These are phyloP conservation scores for Salix exigua DNA, from an alignment of 345 rosid species.

Conservation along the genomic window DNA sequence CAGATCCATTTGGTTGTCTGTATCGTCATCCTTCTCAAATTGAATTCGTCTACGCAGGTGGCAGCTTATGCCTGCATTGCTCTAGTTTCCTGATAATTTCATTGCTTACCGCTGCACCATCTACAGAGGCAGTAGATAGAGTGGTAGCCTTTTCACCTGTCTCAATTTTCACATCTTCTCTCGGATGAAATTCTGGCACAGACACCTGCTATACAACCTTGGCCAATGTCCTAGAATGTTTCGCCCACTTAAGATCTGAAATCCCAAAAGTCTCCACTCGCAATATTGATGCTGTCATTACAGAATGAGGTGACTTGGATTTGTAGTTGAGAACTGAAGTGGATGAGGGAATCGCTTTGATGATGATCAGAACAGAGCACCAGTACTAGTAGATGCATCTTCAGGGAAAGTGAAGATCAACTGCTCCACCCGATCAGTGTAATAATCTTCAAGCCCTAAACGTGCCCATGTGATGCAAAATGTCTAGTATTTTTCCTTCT, in stretches of 20 bases:
- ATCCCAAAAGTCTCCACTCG: slow-evolving; percentile 93
- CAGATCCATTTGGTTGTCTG: slow-evolving; percentile 96
- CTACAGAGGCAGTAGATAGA: slow-evolving; percentile 66
- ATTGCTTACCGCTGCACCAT: slow-evolving; percentile 71
- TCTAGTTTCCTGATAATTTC: slow-evolving; percentile 64
- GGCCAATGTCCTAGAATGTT: slow-evolving; percentile 49
- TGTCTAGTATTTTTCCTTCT: slow-evolving; percentile 70
- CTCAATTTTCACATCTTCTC: slow-evolving; percentile 68
- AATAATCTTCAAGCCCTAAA: slow-evolving; percentile 88
- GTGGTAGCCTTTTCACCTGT: slow-evolving; percentile 91
- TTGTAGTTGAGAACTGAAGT: slow-evolving; percentile 62
- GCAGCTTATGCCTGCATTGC: slow-evolving; percentile 52
- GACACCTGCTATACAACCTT: slow-evolving; percentile 71
- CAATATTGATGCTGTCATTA: slow-evolving; percentile 71
- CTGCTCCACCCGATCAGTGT: slow-evolving; percentile 76
- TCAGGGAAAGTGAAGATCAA: slow-evolving; percentile 84
- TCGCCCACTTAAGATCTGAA: slow-evolving; percentile 75
- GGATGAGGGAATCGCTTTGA: slow-evolving; percentile 93
- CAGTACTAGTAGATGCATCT: slow-evolving; percentile 85
- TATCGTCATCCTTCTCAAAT: slow-evolving; percentile 98
- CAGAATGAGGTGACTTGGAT: slow-evolving; percentile 65
- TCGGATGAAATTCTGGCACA: slow-evolving; percentile 85
- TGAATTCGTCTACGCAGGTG: slow-evolving; percentile 72
- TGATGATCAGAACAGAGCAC: slow-evolving; percentile 98
- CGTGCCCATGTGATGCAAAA: slow-evolving; percentile 98